Conservation (phyloP, 2,329 filamentous ascomycete species). For the Alternaria sp. region DNA sequence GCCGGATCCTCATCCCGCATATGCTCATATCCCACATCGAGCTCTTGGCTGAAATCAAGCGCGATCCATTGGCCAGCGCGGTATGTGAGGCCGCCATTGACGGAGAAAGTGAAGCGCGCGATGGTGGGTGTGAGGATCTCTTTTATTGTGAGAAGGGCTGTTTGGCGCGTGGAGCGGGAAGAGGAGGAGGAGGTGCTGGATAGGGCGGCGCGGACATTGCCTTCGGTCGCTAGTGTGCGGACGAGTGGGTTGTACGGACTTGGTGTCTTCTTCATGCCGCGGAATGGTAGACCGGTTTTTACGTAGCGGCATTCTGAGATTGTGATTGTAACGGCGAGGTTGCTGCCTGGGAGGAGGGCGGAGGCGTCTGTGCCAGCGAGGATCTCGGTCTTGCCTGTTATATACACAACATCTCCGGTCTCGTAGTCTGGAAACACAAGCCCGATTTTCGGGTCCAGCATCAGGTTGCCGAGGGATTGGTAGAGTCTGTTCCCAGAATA, state of each 20-base stretch:
- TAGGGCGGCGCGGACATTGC: conserved; percentile 36
- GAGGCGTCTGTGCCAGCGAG: conserved; percentile 69
- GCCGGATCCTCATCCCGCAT: conserved; percentile 83
- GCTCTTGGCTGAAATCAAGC: conserved; percentile 71
- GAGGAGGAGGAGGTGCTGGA: background rate
- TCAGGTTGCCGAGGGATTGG: conserved; percentile 81
- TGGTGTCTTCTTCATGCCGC: conserved; percentile 62
- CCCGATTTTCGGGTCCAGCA: conserved; percentile 69
- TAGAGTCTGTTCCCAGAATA: conserved; percentile 86
- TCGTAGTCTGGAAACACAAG: conserved; percentile 76
- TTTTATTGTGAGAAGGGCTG: conserved; percentile 65
- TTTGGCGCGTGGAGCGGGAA: conserved; percentile 24
- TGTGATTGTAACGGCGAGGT: conserved; percentile 73
- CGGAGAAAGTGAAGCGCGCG: conserved; percentile 67
- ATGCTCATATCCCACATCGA: conserved; percentile 78
- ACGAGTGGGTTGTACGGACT: conserved; percentile 83
- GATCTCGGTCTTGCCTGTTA: conserved; percentile 72
- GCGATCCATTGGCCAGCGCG: conserved; percentile 78
- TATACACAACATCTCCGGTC: conserved; percentile 74
- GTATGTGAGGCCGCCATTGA: conserved; percentile 58
- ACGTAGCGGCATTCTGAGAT: conserved; percentile 69
- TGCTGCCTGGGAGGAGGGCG: conserved; percentile 69
- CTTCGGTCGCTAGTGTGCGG: conserved; percentile 68
- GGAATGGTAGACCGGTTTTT: conserved; percentile 69
- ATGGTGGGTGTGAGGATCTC: conserved; percentile 70